These are phyloP conservation scores for Ananas comosus DNA, from an alignment of 176 grass and related monocot genomes.

Conservation along the genomic window DNA sequence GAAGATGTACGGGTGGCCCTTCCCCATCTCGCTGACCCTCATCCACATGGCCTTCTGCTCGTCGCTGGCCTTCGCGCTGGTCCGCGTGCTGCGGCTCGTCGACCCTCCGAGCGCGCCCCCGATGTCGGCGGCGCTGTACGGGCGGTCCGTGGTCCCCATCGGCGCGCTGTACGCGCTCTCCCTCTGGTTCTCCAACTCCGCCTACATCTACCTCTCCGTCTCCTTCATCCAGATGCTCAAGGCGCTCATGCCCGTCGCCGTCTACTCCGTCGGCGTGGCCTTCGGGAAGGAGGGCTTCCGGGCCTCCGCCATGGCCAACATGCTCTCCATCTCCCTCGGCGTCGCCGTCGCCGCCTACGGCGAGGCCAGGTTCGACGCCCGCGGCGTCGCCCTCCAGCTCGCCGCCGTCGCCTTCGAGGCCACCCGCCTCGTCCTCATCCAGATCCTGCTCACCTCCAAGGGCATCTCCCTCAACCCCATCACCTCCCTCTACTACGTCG, in stretches of 20 bases:
- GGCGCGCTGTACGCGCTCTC: conserved; percentile 87
- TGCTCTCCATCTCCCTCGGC: conserved; percentile 93
- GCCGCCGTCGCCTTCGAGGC: conserved; percentile 80
- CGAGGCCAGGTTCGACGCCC: conserved; percentile 55
- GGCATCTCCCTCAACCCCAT: conserved; percentile 95
- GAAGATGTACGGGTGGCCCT: conserved; percentile 96
- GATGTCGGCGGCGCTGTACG: conserved; percentile 69
- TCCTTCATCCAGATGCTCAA: conserved; percentile 99
- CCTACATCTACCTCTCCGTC: conserved; percentile 98
- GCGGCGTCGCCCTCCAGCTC: conserved; percentile 73
- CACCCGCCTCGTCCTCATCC: conserved; percentile 82
- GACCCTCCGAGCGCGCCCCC: conserved; percentile 49
- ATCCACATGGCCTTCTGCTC: conserved; percentile 97
- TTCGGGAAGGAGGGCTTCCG: conserved; percentile 77
- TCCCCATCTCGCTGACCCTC: conserved; percentile 97
- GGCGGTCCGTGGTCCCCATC: conserved; percentile 69
- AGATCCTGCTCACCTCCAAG: conserved; percentile 98
- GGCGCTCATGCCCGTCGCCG: conserved; percentile 95
- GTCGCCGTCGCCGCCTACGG: conserved; percentile 83
- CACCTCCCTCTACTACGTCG: conserved; percentile 96
- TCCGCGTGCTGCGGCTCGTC: conserved; percentile 70
- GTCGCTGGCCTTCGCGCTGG: conserved; percentile 58
- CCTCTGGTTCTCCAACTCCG: conserved; percentile 98
- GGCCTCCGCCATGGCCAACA: conserved; percentile 71
- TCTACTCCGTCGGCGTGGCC: conserved; percentile 80